A percentile compares a stretch with the other conserved stretches of the same genome.
These are phyloP conservation scores for Geotrichum carabidarum DNA, from an alignment of 1,139 yeast species.

Conservation along the genomic window DNA sequence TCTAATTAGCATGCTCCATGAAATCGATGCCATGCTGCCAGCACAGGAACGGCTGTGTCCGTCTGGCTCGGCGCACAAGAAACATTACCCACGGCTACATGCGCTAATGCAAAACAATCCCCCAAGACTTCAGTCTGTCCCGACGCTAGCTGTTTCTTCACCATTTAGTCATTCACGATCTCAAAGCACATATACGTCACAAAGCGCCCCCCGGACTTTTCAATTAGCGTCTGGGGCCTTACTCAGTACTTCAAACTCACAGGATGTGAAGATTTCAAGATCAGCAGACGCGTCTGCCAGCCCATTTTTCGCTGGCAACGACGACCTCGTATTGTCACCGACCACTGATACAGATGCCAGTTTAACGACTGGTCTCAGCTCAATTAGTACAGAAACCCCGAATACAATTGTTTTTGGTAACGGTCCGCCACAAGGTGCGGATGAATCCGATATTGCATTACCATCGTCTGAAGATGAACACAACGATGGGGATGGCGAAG, in stretches of 20 bases:
- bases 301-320: not conserved
- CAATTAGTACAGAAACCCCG: not conserved
- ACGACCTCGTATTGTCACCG: not conserved
- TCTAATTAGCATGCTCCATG: slow-evolving; percentile 22
- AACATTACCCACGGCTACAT: slow-evolving; percentile 33
- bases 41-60: slow-evolving; percentile 27
- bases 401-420: slow-evolving; percentile 9
- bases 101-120: slow-evolving; percentile 22
- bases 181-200: slow-evolving; percentile 1
- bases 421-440: slow-evolving; percentile 1
- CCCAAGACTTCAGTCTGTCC: not conserved
- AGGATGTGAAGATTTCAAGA: not conserved
- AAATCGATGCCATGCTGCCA: slow-evolving; percentile 29
- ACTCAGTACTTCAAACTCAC: not conserved
- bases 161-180: slow-evolving; percentile 2
- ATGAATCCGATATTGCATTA: slow-evolving; percentile 10
- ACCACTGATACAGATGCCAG: not conserved
- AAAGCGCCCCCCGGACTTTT: not conserved
- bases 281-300: no score
- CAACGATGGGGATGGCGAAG: not conserved
- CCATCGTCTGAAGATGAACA: slow-evolving; percentile 14
- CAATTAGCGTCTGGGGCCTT: not conserved
- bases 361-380: not conserved
- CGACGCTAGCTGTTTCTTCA: not conserved
- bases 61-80: slow-evolving; percentile 26